Evolutionary conservation across 1,284 basidiomycete species (phyloP), one percentile per base, ranked within the genome.

Genomic region (Bondarzewia mesenterica): DNA sequence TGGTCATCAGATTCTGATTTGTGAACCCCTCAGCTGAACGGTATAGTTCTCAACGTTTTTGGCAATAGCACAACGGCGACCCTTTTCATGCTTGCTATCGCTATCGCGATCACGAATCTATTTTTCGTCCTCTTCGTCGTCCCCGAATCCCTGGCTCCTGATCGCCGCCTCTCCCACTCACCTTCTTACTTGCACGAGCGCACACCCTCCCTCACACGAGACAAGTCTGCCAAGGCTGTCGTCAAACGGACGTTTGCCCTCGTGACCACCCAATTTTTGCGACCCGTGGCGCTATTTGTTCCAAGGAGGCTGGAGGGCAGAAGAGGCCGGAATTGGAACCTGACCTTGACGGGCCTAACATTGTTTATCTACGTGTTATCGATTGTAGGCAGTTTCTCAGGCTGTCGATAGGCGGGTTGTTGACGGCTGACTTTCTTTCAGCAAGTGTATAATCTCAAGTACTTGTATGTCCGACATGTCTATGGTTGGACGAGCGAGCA

Each of bases 401-500:
- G 14, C 7, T 42, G 14, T 40, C 29, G n/a, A 12, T n/a, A n/a
- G 12, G 3, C n/a, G 20, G 15, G 44, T n/a, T 8, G 10, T 16
- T 25, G 29, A 37, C 37, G 40, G 51, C 37, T 44, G 29, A n/a
- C 16, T n/a, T 47, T 25, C 26, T 16, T 41, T 14, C 49, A 77
- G 74, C 74, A 72, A 46, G 65, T 76, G 15, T 75, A 72, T 47
- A 70, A 70, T 29, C 68, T 71, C 32, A 77, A 77, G 58, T 77
- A 76, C 52, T 59, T 78, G 41, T 78, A 77, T 52, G 74, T 71
- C 3, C 70, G 72, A 57, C 73, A 77, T 53, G 69, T 73, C 3
- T 78, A 74, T 54, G 57, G 62, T 14, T 77, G 75, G 75, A 70
- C 66, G 5, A 67, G 73, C 7, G 66, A 68, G 21, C 63, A 73